These are phyloP conservation scores for Eragrostis curvula DNA, from an alignment of 176 grass and related monocot species.

Conservation along the genomic window DNA sequence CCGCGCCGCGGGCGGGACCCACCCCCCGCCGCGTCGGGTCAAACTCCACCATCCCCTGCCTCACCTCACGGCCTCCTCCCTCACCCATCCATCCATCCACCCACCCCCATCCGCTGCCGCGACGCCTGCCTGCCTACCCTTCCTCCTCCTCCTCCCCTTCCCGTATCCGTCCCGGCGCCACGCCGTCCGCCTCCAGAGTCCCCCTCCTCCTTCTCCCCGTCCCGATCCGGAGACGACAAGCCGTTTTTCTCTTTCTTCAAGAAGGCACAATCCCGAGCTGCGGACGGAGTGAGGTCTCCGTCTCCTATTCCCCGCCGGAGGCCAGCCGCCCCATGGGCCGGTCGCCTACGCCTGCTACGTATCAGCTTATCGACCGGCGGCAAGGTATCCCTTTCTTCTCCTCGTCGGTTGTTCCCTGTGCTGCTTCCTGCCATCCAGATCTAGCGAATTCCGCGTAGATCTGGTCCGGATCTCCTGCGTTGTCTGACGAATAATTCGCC, in stretches of 20 bases:
- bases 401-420: too few relatives aligned
- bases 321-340: conserved; percentile 52
- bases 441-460: conserved; percentile 38
- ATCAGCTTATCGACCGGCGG: conserved; percentile 57
- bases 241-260: not conserved
- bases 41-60: conserved; percentile 45
- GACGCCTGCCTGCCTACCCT: not conserved
- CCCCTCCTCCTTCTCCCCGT: not conserved
- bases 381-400: conserved; percentile 28
- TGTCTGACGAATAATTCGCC: not conserved
- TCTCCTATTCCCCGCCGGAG: not conserved
- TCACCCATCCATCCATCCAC: conserved; percentile 49
- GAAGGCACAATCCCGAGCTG: not conserved
- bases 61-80: conserved; percentile 18
- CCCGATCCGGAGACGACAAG: not conserved
- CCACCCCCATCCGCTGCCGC: conserved; percentile 23
- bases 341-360: conserved; percentile 41
- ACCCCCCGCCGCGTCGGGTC: conserved; percentile 47
- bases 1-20: conserved; percentile 20
- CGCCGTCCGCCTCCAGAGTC: not conserved
- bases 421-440: conserved; percentile 14
- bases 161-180: not conserved
- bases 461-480: conserved; percentile 38
- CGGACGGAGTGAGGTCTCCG: conserved; percentile 2
- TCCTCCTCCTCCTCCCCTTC: not conserved